A percentile compares a stretch with the other conserved stretches of the same genome.
These are phyloP conservation scores for Orbilia blumenaviensis DNA, from an alignment of 2,329 filamentous ascomycete genomes.

Conservation along the genomic window DNA sequence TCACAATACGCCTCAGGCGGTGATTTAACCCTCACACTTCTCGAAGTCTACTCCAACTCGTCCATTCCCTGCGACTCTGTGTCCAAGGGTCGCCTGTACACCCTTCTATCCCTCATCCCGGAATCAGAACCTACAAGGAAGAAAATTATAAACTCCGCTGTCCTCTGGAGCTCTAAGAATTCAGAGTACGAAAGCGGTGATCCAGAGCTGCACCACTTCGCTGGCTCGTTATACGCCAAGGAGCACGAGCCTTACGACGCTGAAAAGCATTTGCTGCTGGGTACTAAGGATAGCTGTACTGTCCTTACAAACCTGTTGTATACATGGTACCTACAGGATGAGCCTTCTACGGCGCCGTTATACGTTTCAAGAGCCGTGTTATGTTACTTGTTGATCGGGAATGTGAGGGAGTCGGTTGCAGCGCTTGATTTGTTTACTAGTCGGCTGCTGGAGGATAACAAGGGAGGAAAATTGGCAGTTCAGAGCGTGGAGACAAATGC, in stretches of 20 bases:
- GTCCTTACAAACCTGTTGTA: constrained; percentile 85
- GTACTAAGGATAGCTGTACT: constrained; percentile 86
- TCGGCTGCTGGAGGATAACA: constrained; percentile 68
- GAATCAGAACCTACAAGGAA: constrained; percentile 87
- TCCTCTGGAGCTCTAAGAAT: constrained; percentile 85
- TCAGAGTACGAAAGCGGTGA: constrained; percentile 91
- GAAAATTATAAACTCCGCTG: constrained; percentile 86
- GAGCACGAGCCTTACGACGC: constrained; percentile 85
- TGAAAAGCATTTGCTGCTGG: constrained; percentile 86
- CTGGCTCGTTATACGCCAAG: constrained; percentile 86
- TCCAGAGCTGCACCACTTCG: constrained; percentile 91
- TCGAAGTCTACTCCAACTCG: constrained; percentile 90
- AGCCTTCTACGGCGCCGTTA: constrained; percentile 83
- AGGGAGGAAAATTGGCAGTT: constrained; percentile 63
- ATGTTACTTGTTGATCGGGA: constrained; percentile 89
- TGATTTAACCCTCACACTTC: constrained; percentile 84
- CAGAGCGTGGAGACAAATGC: constrained; percentile 77
- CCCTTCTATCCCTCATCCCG: constrained; percentile 79
- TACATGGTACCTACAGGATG: constrained; percentile 89
- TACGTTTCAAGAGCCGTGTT: constrained; percentile 88
- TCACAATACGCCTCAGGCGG: constrained; percentile 94
- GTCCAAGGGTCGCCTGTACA: constrained; percentile 69
- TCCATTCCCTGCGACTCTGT: constrained; percentile 78
- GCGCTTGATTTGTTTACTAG: constrained; percentile 79
- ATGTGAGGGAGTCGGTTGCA: constrained; percentile 86